A percentile compares a stretch with the other conserved stretches of the same genome.
Conservation (phyloP, 1,284 basidiomycete genomes). For the Phylloporus sp. region DNA sequence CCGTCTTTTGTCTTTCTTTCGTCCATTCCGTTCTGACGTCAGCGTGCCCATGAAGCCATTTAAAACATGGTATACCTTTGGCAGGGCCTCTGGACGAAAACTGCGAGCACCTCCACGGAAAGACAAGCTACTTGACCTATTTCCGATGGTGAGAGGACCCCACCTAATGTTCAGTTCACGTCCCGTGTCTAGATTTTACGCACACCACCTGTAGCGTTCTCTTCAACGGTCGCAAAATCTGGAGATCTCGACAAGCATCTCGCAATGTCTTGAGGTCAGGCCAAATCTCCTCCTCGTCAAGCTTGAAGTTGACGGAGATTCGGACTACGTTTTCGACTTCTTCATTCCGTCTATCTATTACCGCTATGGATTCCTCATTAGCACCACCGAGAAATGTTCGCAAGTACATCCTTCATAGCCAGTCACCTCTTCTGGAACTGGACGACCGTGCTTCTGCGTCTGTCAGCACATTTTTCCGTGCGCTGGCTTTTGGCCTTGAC, state of each 20-base stretch:
- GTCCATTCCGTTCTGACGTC: conserved; percentile 56
- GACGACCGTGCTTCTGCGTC: too few species aligned
- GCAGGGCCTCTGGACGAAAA: conserved; percentile 82
- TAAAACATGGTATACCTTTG: conserved; percentile 64
- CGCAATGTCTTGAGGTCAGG: conserved; percentile 84
- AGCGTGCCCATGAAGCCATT: neutral
- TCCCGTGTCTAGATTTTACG: neutral
- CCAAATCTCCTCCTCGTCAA: conserved; percentile 85
- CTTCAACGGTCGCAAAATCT: conserved; percentile 73
- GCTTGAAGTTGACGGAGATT: too few species aligned
- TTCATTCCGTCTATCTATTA: too few species aligned
- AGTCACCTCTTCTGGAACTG: too few species aligned
- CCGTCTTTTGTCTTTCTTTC: conserved; percentile 86
- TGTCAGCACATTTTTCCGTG: too few species aligned
- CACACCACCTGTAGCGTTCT: conserved; percentile 67
- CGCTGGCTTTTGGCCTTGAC: too few species aligned
- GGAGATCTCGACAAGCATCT: conserved; percentile 79
- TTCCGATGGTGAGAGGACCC: conserved; percentile 82
- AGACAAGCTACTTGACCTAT: conserved; percentile 81
- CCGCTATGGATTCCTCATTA: too few species aligned
- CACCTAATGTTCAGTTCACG: conserved; percentile 35
- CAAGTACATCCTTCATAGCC: too few species aligned
- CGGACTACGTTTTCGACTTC: too few species aligned
- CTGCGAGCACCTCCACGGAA: conserved; percentile 87
- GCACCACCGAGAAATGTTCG: too few species aligned